Percentiles rank a stretch among this genome's conserved stretches.
Conservation (phyloP, 805 yeast species). For the Candida coquimbonensis region DNA sequence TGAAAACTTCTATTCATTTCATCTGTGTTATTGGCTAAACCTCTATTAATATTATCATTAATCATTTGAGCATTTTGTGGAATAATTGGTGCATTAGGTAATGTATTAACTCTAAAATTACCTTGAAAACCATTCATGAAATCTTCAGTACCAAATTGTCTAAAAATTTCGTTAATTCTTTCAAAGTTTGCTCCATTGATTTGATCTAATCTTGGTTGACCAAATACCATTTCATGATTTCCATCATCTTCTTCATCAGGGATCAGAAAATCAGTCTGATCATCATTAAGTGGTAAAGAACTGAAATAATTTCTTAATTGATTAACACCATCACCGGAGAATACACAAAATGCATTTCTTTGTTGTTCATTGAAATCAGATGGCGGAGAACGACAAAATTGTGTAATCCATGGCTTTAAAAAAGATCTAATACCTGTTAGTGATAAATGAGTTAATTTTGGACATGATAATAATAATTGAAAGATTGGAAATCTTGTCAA, state of each 20-base stretch:
- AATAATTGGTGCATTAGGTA: background rate
- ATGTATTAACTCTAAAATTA: background rate
- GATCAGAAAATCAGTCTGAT: background rate
- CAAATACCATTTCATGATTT: too few species aligned
- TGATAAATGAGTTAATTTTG: constrained; percentile 81
- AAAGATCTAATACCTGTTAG: constrained; percentile 91
- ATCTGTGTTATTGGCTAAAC: too few species aligned
- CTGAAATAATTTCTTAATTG: constrained; percentile 66
- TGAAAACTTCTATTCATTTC: background rate
- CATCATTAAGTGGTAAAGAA: constrained; percentile 16
- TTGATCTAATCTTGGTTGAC: background rate
- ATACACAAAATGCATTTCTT: constrained; percentile 82
- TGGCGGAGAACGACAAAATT: constrained; percentile 88
- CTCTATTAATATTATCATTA: too few species aligned
- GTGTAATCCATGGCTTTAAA: constrained; percentile 75
- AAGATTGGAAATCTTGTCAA: constrained; percentile 73
- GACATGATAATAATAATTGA: constrained; percentile 70
- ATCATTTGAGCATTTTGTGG: too few species aligned
- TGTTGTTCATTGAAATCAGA: constrained; percentile 86
- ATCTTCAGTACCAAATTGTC: background rate
- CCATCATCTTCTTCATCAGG: background rate
- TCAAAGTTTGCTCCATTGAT: background rate
- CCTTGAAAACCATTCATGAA: background rate
- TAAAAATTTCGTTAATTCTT: constrained; percentile 1
- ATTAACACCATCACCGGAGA: constrained; percentile 83